Evolutionary conservation across 495 filamentous ascomycete species (phyloP), one percentile per base, ranked within the genome.

Genomic region (Penicillium riverlandense): DNA sequence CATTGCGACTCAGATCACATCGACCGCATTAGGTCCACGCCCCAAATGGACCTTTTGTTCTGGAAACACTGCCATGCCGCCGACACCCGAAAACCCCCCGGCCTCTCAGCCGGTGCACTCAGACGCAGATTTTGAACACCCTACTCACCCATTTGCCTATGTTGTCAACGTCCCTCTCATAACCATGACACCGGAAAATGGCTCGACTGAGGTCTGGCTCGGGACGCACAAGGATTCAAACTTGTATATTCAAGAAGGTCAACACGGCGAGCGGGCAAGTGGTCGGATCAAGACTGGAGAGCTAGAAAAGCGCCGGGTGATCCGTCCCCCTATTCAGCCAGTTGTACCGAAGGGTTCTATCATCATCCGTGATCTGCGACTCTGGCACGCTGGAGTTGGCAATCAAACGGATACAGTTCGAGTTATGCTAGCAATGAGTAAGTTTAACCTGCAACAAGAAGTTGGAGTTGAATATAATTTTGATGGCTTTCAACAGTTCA

Each of bases 341-440:
- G 43, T 54, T 5, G 62, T 77, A 2, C 64, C 67, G 16, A 79
- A 77, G 42, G 76, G 78, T 1, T 70, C 70, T 36, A 50, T 81
- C 8, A 54, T 79, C 16, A 47, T 82, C 8, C 62, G 79, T 5
- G 78, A 82, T 54, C 55, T 81, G 41, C 54, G 78, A 15, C 64
- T 82, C 5, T 83, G 77, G 77, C 77, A 83, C 57, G 76, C 73
- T 7, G 79, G 79, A 0, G 76, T 77, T 65, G 78, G 76, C 8
- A 83, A 82, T 45, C 46, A 61, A 13, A 71, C 67, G 6, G 53
- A 66, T 12, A 56, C 62, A 9, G 61, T 66, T 0, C 61, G 79
- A 32, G 69, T 82, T 29, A 79, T 82, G 77, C 58, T 83, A 10
- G 75, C 77, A 10, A 71, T 76, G 62, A 78, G 74, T 55, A 62